phyloP scores from a whole-genome alignment of 257 asterid species.

The Leonotis leonurus region DNA sequence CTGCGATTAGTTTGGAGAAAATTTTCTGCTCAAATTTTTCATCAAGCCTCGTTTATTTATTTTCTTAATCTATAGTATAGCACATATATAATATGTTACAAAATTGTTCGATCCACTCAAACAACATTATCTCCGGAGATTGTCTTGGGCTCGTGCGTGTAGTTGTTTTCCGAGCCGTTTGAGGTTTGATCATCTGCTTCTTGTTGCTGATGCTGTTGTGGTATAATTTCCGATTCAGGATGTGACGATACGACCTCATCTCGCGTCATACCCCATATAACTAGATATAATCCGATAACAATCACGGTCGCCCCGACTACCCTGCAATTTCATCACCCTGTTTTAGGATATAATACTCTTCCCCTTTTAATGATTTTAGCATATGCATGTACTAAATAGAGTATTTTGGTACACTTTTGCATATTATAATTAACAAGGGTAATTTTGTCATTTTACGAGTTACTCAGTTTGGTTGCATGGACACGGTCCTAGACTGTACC shows the following conservation, averaged over 20 bases:
- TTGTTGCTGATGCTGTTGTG: neutral
- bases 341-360: neutral
- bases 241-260: constrained; percentile 16
- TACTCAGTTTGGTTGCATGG: no score
- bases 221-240: neutral
- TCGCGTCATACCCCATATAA: constrained; percentile 44
- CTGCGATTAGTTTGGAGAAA: neutral
- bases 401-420: no score
- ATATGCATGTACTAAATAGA: no score
- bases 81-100: neutral
- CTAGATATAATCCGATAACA: constrained; percentile 39
- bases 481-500: no score
- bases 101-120: constrained; percentile 9
- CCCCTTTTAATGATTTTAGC: no score
- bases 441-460: no score
- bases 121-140: constrained; percentile 9
- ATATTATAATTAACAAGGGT: no score
- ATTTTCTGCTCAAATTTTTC: neutral
- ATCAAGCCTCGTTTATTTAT: neutral
- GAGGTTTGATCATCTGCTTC: neutral
- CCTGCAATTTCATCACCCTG: constrained; percentile 28
- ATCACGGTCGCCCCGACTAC: constrained; percentile 39
- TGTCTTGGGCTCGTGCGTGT: neutral
- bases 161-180: neutral
- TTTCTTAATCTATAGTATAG: neutral